Base-by-base conservation (phyloP, 495 filamentous ascomycete species). In the Articulospora tetracladia region DNA sequence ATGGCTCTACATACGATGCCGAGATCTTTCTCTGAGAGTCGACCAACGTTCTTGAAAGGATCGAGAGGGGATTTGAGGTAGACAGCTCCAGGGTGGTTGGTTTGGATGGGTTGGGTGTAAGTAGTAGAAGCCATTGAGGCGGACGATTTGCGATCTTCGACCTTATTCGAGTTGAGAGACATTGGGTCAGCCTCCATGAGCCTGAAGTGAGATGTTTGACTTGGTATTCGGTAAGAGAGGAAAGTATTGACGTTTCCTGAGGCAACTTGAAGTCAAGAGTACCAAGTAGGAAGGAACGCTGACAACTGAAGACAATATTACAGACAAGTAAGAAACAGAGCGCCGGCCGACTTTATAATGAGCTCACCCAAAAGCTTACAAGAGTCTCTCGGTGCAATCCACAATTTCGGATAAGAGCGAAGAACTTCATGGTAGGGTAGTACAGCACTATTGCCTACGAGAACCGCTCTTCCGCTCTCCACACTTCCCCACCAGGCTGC, bases 21-120 rank as follows among this genome's bases (percentile, higher is more conserved):
- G 3, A 61, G 39, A 26, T 61, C 58, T 15, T 13, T 36, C 6
- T 36, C 36, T 2, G 51, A 41, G 46, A 61, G 58, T 2, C 58
- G 15, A 19, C 3, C 1, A 24, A 61, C 19, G 8, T 50, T 50
- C 39, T 44, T 44, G 39, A 44, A 44, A 15, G 39, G 39, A 44
- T 44, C 39, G 39, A 44, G 39, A 17, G 39, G 39, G n/a, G 39
- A 44, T 17, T 44, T 44, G 39, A 44, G 39, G 15, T 44, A 44
- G 7, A 44, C 39, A 11, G 39, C 39, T n/a, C 39, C 39, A 8
- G 17, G 11, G 17, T n/a, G 8, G 11, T 12, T 44, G 7, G 39
- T 44, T 7, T 3, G 8, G 15, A 15, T 44, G 7, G 39, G 8
- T 7, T 44, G 10, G 4, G 8, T 44, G 39, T 44, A 15, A 17